Conservation (phyloP, 2,329 filamentous ascomycete species). For the Fusarium staphyleae region DNA sequence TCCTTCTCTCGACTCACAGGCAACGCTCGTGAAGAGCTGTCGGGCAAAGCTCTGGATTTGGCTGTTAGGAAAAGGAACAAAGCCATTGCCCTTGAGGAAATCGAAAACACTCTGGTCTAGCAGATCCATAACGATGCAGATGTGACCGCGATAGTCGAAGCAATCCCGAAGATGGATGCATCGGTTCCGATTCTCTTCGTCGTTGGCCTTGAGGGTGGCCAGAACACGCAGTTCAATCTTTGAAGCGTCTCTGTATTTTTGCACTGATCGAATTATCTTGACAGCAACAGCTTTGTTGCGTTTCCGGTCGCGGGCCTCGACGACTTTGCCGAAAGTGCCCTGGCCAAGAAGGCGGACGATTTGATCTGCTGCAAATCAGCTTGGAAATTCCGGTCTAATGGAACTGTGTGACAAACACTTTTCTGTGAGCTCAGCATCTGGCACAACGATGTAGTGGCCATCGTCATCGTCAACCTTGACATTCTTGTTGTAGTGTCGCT, state of each 20-base stretch:
- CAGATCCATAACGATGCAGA: conserved; percentile 81
- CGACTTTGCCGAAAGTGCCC: conserved; percentile 97
- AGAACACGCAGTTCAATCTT: conserved; percentile 93
- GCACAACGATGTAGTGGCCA: conserved; percentile 93
- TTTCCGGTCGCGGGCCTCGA: conserved; percentile 84
- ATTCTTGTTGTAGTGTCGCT: conserved; percentile 57
- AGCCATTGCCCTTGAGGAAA: conserved; percentile 93
- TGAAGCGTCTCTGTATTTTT: conserved; percentile 96
- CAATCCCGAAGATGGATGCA: conserved; percentile 97
- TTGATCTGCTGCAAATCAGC: conserved; percentile 66
- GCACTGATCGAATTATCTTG: conserved; percentile 97
- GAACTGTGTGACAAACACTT: conserved; percentile 72
- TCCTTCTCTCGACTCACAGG: conserved; percentile 69
- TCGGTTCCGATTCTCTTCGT: conserved; percentile 89
- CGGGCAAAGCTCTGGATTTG: conserved; percentile 98
- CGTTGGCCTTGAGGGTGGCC: conserved; percentile 89
- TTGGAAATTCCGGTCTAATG: background rate
- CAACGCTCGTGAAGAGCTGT: conserved; percentile 96
- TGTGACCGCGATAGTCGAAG: conserved; percentile 97
- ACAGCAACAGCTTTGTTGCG: conserved; percentile 85
- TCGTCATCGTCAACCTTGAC: conserved; percentile 94
- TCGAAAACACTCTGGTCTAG: conserved; percentile 98
- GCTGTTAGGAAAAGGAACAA: conserved; percentile 96
- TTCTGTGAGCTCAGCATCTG: conserved; percentile 84
- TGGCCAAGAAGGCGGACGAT: conserved; percentile 91